Evolutionary conservation across 2,329 filamentous ascomycete species (phyloP).

Genomic region (Aspergillus sp.): DNA sequence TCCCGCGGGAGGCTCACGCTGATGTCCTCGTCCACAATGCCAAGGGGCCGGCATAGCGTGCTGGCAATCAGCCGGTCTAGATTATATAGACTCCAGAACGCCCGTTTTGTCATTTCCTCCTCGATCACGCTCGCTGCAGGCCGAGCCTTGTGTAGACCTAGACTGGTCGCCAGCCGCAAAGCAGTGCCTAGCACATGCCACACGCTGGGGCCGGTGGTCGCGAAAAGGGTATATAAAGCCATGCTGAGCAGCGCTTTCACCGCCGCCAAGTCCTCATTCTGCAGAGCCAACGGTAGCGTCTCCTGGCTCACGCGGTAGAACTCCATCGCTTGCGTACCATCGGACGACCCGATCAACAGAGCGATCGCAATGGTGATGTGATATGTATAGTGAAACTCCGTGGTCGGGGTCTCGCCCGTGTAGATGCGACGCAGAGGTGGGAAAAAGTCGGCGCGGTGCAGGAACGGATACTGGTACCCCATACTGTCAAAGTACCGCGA

Average conservation of each 20-base stretch:
- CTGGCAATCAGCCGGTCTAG: slow-evolving; percentile 42
- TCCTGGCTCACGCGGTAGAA: slow-evolving; percentile 38
- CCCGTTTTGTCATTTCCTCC: slow-evolving; percentile 43
- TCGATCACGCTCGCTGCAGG: slow-evolving; percentile 29
- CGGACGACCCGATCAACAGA: slow-evolving; percentile 34
- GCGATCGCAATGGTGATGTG: slow-evolving; percentile 40
- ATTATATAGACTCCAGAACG: slow-evolving; percentile 47
- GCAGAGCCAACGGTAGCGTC: slow-evolving; percentile 33
- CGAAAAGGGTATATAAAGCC: slow-evolving; percentile 40
- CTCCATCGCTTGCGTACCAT: slow-evolving; percentile 30
- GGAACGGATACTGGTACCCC: slow-evolving; percentile 40
- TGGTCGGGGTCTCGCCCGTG: slow-evolving; percentile 30
- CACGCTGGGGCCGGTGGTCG: slow-evolving; percentile 38
- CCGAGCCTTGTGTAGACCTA: slow-evolving; percentile 37
- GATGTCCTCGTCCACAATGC: slow-evolving; percentile 45
- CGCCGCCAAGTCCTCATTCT: slow-evolving; percentile 40
- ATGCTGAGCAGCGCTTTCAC: slow-evolving; percentile 37
- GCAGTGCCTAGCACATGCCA: slow-evolving; percentile 42
- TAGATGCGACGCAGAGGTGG: slow-evolving; percentile 35
- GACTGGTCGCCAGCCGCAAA: slow-evolving; percentile 37
- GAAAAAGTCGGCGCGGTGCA: slow-evolving; percentile 36
- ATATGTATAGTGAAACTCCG: slow-evolving; percentile 36
- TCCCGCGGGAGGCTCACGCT: slow-evolving; percentile 38
- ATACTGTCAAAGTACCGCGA: slow-evolving; percentile 40
- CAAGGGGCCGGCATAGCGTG: slow-evolving; percentile 40